phyloP scores from a whole-genome alignment of 1,139 yeast genomes.

The Pichia sp. region DNA sequence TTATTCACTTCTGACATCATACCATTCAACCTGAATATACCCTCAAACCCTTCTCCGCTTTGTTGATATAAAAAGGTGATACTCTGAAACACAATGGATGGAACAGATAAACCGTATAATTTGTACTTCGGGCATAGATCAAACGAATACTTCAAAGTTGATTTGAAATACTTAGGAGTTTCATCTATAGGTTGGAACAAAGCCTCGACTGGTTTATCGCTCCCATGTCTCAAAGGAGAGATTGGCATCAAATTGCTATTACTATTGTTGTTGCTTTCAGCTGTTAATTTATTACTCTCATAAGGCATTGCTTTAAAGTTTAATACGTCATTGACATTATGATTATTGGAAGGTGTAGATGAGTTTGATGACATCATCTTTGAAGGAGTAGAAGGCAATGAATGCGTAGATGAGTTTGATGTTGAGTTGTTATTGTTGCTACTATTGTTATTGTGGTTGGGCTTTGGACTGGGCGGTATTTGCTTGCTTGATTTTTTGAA shows the following conservation, averaged over 20 bases:
- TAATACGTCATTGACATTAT: slow-evolving; percentile 19
- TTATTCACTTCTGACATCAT: slow-evolving; percentile 74
- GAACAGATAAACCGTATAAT: slow-evolving; percentile 40
- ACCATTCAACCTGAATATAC: slow-evolving; percentile 87
- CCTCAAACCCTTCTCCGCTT: slow-evolving; percentile 81
- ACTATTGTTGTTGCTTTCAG: slow-evolving; percentile 16
- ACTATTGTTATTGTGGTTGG: background rate
- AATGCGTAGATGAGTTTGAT: slow-evolving; percentile 4
- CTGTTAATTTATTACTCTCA: slow-evolving; percentile 19
- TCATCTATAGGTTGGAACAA: slow-evolving; percentile 27
- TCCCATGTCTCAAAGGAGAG: slow-evolving; percentile 12
- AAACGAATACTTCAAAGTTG: slow-evolving; percentile 52
- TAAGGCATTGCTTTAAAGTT: slow-evolving; percentile 33
- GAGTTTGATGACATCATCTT: slow-evolving; percentile 14
- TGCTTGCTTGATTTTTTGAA: slow-evolving; percentile 13
- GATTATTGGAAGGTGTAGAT: slow-evolving; percentile 6
- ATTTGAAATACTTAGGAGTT: slow-evolving; percentile 48
- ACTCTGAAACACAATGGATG: slow-evolving; percentile 76
- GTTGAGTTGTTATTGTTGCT: background rate
- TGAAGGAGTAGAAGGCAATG: slow-evolving; percentile 15
- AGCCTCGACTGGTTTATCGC: slow-evolving; percentile 8
- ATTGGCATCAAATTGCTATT: background rate
- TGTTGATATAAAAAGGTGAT: slow-evolving; percentile 61
- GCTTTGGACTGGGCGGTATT: slow-evolving; percentile 12
- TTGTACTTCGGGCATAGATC: slow-evolving; percentile 41